Evolutionary conservation across 1,284 basidiomycete genomes (phyloP).

Genomic region (Peniophora sp.): DNA sequence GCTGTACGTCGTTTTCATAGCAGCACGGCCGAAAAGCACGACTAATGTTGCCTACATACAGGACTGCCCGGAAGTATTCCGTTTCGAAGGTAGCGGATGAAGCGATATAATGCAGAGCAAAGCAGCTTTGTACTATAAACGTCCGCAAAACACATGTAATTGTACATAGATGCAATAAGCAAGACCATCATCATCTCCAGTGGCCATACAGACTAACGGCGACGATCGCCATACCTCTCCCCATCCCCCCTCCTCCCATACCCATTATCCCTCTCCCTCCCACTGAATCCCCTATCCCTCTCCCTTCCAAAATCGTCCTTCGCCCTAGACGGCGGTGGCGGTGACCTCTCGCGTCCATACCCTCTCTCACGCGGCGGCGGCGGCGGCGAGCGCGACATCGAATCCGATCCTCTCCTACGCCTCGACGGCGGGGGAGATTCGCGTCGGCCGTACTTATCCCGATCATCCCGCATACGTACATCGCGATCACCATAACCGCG

Average conservation of each 20-base stretch:
- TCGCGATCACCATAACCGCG: constrained; percentile 2
- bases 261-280: not conserved
- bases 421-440: not conserved
- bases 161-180: not conserved
- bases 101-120: not conserved
- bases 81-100: constrained; percentile 43
- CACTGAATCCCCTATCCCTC: not conserved
- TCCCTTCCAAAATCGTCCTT: not conserved
- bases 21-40: not conserved
- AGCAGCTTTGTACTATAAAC: not conserved
- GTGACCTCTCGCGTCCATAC: constrained; percentile 10
- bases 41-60: constrained; percentile 17
- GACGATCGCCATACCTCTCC: not conserved
- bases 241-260: not conserved
- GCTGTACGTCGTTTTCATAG: constrained; percentile 27
- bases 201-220: not conserved
- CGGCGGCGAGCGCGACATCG: not conserved
- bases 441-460: constrained; percentile 11
- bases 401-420: not conserved
- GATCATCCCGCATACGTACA: constrained; percentile 7
- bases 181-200: not conserved
- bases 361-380: constrained; percentile 11
- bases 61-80: constrained; percentile 65
- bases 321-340: not conserved
- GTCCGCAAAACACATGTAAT: not conserved